Conservation (phyloP, 1,284 basidiomycete genomes). For the Puccinia coronata region DNA sequence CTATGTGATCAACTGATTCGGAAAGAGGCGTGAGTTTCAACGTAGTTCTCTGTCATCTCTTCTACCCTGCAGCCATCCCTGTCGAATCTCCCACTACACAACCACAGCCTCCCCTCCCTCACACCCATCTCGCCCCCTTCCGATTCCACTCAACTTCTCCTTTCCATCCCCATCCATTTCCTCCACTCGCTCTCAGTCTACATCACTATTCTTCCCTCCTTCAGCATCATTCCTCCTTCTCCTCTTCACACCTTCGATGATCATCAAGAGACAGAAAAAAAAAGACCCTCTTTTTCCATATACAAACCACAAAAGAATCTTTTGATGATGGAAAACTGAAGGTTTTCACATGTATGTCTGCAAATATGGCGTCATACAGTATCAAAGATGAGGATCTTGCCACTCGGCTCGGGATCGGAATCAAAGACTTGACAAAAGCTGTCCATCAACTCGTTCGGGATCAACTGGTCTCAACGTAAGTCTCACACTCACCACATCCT, state of each 20-base stretch:
- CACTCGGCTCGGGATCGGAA: conserved; percentile 77
- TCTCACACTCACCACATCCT: not conserved
- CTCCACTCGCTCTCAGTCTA: not conserved
- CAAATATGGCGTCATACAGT: conserved; percentile 32
- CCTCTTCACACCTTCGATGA: not conserved
- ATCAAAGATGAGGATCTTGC: conserved; percentile 78
- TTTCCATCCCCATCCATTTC: not conserved
- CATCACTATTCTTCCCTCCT: not conserved
- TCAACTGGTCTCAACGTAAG: conserved; percentile 63
- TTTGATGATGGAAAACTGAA: conserved; percentile 34
- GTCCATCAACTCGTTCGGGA: conserved; percentile 83
- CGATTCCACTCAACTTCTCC: not conserved
- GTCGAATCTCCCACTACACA: too few species aligned
- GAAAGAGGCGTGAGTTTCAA: conserved; percentile 50
- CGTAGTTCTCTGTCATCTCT: not conserved
- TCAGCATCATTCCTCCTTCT: too few species aligned
- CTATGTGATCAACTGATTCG: conserved; percentile 89
- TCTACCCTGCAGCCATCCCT: too few species aligned
- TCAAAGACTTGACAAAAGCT: conserved; percentile 91
- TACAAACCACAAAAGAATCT: too few species aligned
- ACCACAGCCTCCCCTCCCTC: not conserved
- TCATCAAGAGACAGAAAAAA: not conserved
- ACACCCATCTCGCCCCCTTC: not conserved
- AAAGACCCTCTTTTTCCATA: too few species aligned
- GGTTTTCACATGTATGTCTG: conserved; percentile 34